Evolutionary conservation across 192 early-diverging fungal genomes (phyloP).

Genomic region (Lunasporangiospora selenospora): DNA sequence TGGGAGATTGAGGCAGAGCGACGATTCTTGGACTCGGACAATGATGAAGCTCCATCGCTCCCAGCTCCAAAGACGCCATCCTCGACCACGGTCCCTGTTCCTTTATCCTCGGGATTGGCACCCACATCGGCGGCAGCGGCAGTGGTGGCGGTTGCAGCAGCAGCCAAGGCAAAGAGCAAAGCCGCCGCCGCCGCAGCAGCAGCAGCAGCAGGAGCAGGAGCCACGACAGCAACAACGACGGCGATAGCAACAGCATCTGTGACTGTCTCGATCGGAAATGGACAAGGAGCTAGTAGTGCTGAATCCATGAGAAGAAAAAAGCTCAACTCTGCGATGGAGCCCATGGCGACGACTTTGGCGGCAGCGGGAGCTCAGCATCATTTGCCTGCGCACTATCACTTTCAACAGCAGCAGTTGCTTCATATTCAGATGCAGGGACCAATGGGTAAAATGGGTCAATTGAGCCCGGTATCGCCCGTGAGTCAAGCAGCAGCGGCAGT

Average conservation of each 20-base stretch:
- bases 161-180: conserved; percentile 7
- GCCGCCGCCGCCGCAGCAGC: background rate
- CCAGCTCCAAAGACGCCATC: too few species aligned
- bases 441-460: too few species aligned
- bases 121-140: too few species aligned
- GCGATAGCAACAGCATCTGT: background rate
- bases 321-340: conserved; percentile 5
- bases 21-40: conserved; percentile 43
- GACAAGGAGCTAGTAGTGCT: too few species aligned
- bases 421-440: too few species aligned
- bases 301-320: background rate
- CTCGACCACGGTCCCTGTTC: too few species aligned
- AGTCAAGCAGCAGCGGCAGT: too few species aligned
- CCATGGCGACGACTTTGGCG: background rate
- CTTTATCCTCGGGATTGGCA: too few species aligned
- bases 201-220: background rate
- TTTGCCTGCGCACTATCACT: too few species aligned
- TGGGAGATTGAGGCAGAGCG: conserved; percentile 49
- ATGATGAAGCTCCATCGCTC: conserved; percentile 10
- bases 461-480: too few species aligned
- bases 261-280: too few species aligned
- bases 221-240: background rate
- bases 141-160: conserved; percentile 13
- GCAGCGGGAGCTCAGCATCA: conserved; percentile 25
- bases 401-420: too few species aligned